Evolutionary conservation across 805 yeast species (phyloP).

Genomic region (Metschnikowia similis): DNA sequence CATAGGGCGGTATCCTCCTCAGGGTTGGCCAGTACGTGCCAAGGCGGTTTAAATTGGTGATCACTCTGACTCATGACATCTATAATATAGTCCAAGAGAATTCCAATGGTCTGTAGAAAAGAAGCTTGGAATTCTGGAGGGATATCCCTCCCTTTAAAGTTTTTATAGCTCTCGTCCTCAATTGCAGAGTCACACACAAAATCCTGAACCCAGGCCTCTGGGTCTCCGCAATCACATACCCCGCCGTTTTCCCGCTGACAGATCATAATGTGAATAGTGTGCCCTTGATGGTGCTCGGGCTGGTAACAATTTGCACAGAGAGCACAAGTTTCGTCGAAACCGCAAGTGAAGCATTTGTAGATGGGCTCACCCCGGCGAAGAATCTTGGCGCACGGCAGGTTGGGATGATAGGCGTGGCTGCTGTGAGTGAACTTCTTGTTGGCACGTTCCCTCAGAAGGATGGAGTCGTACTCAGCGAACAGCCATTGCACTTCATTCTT

Average conservation of each 20-base stretch:
- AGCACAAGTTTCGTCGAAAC: slow-evolving; percentile 79
- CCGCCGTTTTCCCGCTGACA: slow-evolving; percentile 71
- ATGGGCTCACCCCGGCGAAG: slow-evolving; percentile 79
- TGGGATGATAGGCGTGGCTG: slow-evolving; percentile 47
- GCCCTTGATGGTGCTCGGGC: slow-evolving; percentile 66
- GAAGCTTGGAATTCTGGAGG: slow-evolving; percentile 43
- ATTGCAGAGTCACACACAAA: slow-evolving; percentile 43
- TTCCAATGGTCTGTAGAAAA: slow-evolving; percentile 40
- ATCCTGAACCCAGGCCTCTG: slow-evolving; percentile 68
- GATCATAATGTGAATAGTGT: slow-evolving; percentile 60
- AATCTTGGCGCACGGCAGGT: slow-evolving; percentile 69
- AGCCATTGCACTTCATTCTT: slow-evolving; percentile 31
- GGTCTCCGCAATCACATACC: slow-evolving; percentile 86
- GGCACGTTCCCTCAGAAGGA: slow-evolving; percentile 9
- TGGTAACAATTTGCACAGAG: slow-evolving; percentile 74
- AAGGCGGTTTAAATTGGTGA: slow-evolving; percentile 32
- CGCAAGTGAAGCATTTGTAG: slow-evolving; percentile 71
- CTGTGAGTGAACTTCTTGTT: slow-evolving; percentile 21
- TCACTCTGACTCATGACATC: slow-evolving; percentile 55
- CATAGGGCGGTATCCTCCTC: slow-evolving; percentile 28
- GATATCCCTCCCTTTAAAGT: slow-evolving; percentile 17
- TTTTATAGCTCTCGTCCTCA: slow-evolving; percentile 17
- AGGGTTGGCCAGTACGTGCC: slow-evolving; percentile 21
- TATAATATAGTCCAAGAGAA: slow-evolving; percentile 53
- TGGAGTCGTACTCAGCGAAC: slow-evolving; percentile 26